Conservation (phyloP, 768 basidiomycete species). For the Lanmaoa rubissima region DNA sequence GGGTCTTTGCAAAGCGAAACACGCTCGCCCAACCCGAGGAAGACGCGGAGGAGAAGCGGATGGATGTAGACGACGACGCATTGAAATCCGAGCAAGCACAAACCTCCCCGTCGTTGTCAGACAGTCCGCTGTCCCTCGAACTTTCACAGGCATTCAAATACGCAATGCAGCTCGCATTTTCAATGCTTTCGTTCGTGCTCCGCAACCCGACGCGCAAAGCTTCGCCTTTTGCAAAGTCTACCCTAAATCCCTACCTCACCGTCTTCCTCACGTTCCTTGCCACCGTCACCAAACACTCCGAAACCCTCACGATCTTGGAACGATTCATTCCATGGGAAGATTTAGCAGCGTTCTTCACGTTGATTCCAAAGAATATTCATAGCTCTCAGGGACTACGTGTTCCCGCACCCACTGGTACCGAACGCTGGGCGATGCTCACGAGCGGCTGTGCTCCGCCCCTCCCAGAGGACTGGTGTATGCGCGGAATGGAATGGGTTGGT, state of each 20-base stretch:
- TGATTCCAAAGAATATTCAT: constrained; percentile 55
- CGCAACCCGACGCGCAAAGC: constrained; percentile 58
- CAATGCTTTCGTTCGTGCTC: constrained; percentile 72
- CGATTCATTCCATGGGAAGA: constrained; percentile 83
- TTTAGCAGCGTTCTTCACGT: constrained; percentile 62
- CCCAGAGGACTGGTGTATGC: constrained; percentile 91
- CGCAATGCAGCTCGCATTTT: constrained; percentile 76
- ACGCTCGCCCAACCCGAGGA: constrained; percentile 29
- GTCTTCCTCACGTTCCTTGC: constrained; percentile 86
- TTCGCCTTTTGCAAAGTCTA: constrained; percentile 51
- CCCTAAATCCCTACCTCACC: constrained; percentile 84
- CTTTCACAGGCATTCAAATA: constrained; percentile 66
- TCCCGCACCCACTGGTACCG: constrained; percentile 33
- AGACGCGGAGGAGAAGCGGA: constrained; percentile 49
- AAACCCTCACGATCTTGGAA: constrained; percentile 63
- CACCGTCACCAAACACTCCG: constrained; percentile 65
- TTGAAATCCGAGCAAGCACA: constrained; percentile 19
- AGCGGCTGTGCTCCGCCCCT: constrained; percentile 68
- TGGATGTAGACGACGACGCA: constrained; percentile 63
- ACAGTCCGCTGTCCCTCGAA: constrained; percentile 40
- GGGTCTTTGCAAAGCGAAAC: constrained; percentile 51
- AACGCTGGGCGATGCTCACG: constrained; percentile 67
- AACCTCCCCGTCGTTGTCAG: constrained; percentile 28
- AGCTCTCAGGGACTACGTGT: constrained; percentile 41
- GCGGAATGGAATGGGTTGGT: constrained; percentile 97